Evolutionary conservation across 345 rosid species (phyloP), one percentile per base, ranked within the genome.

Genomic region (Gynandropsis gynandra): DNA sequence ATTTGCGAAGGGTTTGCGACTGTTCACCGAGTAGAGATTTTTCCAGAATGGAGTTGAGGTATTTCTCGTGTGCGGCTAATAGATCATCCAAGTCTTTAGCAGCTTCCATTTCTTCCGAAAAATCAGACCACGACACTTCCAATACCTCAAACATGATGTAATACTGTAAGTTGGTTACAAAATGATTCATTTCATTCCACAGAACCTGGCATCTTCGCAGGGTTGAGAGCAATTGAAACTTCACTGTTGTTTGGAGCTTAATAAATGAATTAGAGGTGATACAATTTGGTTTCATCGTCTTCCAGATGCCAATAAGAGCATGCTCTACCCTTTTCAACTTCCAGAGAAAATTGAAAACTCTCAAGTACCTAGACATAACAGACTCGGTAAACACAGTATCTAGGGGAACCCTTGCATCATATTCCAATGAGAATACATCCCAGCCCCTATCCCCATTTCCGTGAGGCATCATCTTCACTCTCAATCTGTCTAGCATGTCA

Each of bases 241-340:
- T 87, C 58, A 87, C 93, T 1, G 81, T 80, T 32, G 55, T 56
- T 62, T 83, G 90, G 64, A 81, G 77, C 75, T 88, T 85, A 41
- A 67, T 71, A 58, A 88, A 87, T 11, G 90, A 79, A 61, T 75
- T 76, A 43, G 95, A 80, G 46, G 97, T 76, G 55, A 87, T 78
- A 59, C 95, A 90, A 59, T 92, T 92, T 43, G 98, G 98, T 68
- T 92, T 92, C 98, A 92, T 87, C 1, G 95, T 83, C 85, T 92
- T 92, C 97, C 98, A 87, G 46, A 89, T 80, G 58, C 97, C 95
- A 44, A 82, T 87, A 18, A 87, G 95, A 8, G 95, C 98, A 62
- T 92, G 98, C 73, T 92, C 98, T 16, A 92, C 95, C 46, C 87
- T 73, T 70, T 93, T 82, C 63, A 92, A 81, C 75, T 85, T 87